A percentile compares a stretch with the other conserved stretches of the same genome.
phyloP scores from a whole-genome alignment of 768 basidiomycete genomes.

The Suillus sp. region DNA sequence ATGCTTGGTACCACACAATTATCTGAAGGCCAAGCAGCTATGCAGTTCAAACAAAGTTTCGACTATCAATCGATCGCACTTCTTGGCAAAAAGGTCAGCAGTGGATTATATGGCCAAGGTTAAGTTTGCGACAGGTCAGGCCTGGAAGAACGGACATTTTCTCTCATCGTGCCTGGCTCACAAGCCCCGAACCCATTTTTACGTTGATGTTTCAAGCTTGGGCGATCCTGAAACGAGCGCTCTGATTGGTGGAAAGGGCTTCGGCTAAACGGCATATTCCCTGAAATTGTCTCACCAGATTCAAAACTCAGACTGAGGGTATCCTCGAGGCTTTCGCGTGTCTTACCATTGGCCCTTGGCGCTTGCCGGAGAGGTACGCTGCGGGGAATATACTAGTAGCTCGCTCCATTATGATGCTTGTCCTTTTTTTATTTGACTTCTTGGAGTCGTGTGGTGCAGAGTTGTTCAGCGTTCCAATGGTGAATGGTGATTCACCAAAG shows the following conservation, averaged over 20 bases:
- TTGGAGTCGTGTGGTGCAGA: neutral
- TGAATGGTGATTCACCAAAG: neutral
- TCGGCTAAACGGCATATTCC: constrained; percentile 4
- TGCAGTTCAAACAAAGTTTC: constrained; percentile 4
- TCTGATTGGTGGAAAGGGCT: constrained; percentile 5
- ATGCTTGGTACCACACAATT: neutral
- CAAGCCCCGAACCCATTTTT: constrained; percentile 5
- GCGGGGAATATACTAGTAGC: constrained; percentile 2
- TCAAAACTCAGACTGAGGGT: constrained; percentile 18
- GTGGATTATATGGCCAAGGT: constrained; percentile 29
- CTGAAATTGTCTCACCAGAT: constrained; percentile 1
- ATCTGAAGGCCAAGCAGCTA: neutral
- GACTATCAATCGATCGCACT: neutral
- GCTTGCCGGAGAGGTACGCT: constrained; percentile 13
- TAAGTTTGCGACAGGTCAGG: constrained; percentile 30
- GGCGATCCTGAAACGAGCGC: neutral
- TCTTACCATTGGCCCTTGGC: constrained; percentile 16
- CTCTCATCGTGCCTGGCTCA: constrained; percentile 18
- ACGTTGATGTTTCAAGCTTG: constrained; percentile 1
- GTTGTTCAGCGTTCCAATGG: neutral
- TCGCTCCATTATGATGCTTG: constrained; percentile 2
- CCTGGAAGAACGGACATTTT: constrained; percentile 31
- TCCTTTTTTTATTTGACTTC: neutral
- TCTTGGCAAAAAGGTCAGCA: constrained; percentile 6
- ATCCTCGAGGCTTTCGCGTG: constrained; percentile 39